Percentiles rank a stretch among this genome's conserved stretches.
phyloP scores from a whole-genome alignment of 2,329 filamentous ascomycete species.

The Claviceps sp. region DNA sequence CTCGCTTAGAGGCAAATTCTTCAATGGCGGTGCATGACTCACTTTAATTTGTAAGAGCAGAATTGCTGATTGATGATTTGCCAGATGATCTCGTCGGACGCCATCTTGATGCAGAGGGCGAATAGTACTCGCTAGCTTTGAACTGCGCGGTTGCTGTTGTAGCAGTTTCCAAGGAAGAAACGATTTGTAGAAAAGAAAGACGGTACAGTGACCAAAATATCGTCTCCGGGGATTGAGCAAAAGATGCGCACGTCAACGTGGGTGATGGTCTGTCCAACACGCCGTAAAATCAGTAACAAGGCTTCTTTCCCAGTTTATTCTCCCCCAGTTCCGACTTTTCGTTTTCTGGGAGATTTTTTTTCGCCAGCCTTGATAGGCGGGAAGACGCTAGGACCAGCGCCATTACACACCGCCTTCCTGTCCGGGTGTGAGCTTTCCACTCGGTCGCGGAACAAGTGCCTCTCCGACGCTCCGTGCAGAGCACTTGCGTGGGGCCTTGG shows the following conservation, averaged over 20 bases:
- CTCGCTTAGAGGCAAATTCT: no score
- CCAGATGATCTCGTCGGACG: slow-evolving; percentile 96
- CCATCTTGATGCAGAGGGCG: slow-evolving; percentile 38
- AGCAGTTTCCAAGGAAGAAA: no score
- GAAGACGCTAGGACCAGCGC: background rate
- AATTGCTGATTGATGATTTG: slow-evolving; percentile 92
- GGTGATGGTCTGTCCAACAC: slow-evolving; percentile 7
- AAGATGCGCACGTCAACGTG: background rate
- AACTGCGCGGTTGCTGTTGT: background rate
- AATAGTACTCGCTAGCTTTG: background rate
- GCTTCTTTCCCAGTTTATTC: slow-evolving; percentile 9
- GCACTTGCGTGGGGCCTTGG: background rate
- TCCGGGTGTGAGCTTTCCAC: background rate
- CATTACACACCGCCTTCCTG: slow-evolving; percentile 12
- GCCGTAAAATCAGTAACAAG: background rate
- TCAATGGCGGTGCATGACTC: slow-evolving; percentile 15
- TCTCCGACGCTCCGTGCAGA: background rate
- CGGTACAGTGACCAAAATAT: no score
- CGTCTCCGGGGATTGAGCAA: no score
- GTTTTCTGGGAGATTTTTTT: slow-evolving; percentile 9
- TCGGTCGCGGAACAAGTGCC: slow-evolving; percentile 9
- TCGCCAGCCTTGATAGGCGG: slow-evolving; percentile 9
- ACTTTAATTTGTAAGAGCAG: slow-evolving; percentile 92
- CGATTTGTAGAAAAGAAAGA: no score
- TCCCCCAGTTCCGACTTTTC: slow-evolving; percentile 6